A percentile compares a stretch with the other conserved stretches of the same genome.
phyloP scores from a whole-genome alignment of 192 early-diverging fungal species.

The Coemansia sp. region DNA sequence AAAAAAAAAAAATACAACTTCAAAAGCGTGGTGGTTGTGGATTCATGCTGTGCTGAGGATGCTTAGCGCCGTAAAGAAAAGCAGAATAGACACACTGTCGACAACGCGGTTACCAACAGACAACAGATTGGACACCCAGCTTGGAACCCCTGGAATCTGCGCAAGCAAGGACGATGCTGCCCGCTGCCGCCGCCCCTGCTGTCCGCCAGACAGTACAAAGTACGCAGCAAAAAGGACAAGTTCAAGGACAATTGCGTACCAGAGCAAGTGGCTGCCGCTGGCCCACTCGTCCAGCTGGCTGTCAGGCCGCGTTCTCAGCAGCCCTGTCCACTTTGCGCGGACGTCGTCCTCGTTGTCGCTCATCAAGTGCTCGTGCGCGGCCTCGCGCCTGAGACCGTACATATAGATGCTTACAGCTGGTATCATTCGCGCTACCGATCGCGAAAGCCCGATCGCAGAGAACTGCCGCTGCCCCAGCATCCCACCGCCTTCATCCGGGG shows the following conservation, averaged over 20 bases:
- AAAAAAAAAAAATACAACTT: not conserved
- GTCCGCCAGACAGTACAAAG: slow-evolving; percentile 15
- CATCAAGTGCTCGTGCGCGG: slow-evolving; percentile 29
- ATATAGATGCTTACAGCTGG: slow-evolving; percentile 38
- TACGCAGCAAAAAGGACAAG: slow-evolving; percentile 25
- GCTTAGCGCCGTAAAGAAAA: slow-evolving; percentile 35
- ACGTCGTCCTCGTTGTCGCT: slow-evolving; percentile 31
- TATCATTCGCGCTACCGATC: slow-evolving; percentile 20
- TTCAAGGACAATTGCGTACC: slow-evolving; percentile 36
- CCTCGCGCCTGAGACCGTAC: slow-evolving; percentile 38
- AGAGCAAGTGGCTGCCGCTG: slow-evolving; percentile 32
- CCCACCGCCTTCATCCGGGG: not conserved
- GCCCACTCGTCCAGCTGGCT: slow-evolving; percentile 38
- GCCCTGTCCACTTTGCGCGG: slow-evolving; percentile 30
- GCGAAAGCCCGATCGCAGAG: slow-evolving; percentile 33
- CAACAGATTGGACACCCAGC: slow-evolving; percentile 18
- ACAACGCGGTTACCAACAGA: slow-evolving; percentile 30
- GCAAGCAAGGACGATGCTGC: slow-evolving; percentile 3
- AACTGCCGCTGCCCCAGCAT: slow-evolving; percentile 19
- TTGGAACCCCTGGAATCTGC: slow-evolving; percentile 27
- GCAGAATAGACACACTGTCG: slow-evolving; percentile 33
- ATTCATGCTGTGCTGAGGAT: slow-evolving; percentile 4
- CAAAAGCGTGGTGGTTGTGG: not conserved
- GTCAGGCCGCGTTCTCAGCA: slow-evolving; percentile 39
- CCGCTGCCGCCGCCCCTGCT: slow-evolving; percentile 7